Evolutionary conservation across 148 eudicot species (phyloP).

Genomic region (Camellia granthamiana): DNA sequence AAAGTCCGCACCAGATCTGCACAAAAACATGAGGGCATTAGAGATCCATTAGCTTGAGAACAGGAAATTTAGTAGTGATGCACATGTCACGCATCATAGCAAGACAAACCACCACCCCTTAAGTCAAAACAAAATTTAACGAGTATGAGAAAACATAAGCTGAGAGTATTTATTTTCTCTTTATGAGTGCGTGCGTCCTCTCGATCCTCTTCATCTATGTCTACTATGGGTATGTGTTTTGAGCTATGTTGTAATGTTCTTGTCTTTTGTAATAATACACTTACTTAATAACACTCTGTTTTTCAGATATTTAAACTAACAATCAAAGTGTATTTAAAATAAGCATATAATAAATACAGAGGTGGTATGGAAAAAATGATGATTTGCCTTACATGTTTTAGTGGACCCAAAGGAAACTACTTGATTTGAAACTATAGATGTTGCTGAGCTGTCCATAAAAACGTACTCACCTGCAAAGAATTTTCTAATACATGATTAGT

Average conservation of each 20-base stretch:
- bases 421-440: constrained; percentile 72
- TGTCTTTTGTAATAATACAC: too few relatives aligned
- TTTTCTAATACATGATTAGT: neutral
- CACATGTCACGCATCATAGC: neutral
- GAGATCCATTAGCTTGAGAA: neutral
- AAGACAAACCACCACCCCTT: neutral
- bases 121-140: neutral
- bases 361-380: neutral
- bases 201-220: too few relatives aligned
- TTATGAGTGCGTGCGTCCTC: too few relatives aligned
- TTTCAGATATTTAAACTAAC: constrained; percentile 1
- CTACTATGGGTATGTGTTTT: too few relatives aligned
- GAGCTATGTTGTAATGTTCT: too few relatives aligned
- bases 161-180: neutral
- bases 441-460: constrained; percentile 72
- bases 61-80: neutral
- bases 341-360: neutral
- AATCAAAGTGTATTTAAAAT: neutral
- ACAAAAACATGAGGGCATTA: constrained; percentile 16
- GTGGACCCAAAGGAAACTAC: constrained; percentile 54
- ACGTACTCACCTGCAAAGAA: constrained; percentile 69
- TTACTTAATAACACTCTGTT: neutral
- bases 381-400: constrained; percentile 71
- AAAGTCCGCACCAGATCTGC: constrained; percentile 80
- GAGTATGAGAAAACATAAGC: neutral